Base-by-base conservation (phyloP, 306 rosid genomes). In the Malus orientalis region DNA sequence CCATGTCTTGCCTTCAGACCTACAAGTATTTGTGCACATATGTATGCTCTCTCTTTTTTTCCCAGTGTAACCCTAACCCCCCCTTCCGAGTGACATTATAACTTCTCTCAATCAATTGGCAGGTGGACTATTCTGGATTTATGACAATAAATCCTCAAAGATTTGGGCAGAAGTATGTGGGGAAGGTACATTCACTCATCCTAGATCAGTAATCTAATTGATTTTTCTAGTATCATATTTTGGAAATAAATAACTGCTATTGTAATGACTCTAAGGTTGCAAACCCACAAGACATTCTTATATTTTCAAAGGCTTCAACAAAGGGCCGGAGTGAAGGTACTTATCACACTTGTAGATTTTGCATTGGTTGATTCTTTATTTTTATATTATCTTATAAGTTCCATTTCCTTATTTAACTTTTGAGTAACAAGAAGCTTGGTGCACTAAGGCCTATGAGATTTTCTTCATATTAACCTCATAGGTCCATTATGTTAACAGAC, bases 91-190 rank as follows among this genome's bases (percentile, higher is more conserved):
- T 8, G 13, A 60, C 29, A 15, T 19, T 14, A 20, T 61, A 67
- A 59, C 69, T 68, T 63, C 25, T 76, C 16, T 51, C 6, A 59
- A 57, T 82, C 63, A 78, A 80, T 79, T 85, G 65, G 86, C 89
- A 95, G 99, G 99, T 95, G 54, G 99, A 95, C 84, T 95, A 95
- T 81, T 92, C 99, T 78, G 99, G 97, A 73, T 95, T 92, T 83
- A 95, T 90, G 97, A 92, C 97, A 49, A 95, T 95, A 83, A 95
- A 95, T 81, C 97, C 99, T 67, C 98, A 95, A 89, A 87, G 95
- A 86, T 95, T 92, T 89, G 97, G 99, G 74, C 99, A 92, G 87
- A 95, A 92, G 85, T 95, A 90, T 82, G 99, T 95, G n/a, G 99
- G 99, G 69, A 95, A 95, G 99, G 99, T 95, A 84, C 68, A 78